Evolutionary conservation across 805 yeast genomes (phyloP), one percentile per base, ranked within the genome.

Genomic region (Yarrowia sp.): DNA sequence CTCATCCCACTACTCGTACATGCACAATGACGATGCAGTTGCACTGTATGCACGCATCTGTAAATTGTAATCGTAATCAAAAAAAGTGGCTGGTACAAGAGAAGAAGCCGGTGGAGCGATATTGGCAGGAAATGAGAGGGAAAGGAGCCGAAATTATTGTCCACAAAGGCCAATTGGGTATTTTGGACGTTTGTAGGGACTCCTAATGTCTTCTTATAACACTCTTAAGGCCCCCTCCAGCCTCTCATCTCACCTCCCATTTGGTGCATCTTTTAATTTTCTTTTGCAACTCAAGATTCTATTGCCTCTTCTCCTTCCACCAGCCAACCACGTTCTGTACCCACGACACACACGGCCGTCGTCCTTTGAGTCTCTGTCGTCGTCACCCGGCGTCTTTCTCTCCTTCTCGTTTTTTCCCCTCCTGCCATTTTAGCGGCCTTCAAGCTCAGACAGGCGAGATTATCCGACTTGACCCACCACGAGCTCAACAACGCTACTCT

Each of bases 401-500:
- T 26, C 32, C 32, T 26, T 26, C 32, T 26, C 7, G 32, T 26
- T 26, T 26, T 26, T 26, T 50, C 56, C 56, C 56, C 56, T 10
- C 56, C 5, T 35, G 19, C 41, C 14, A 11, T 15, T 32, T 32
- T 49, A 49, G 53, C 38, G 49, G 49, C 49, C 19, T 5, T 3
- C 32, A 26, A 26, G 32, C 32, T 9, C 26, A 19, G 19, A 19
- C 19, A 19, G 19, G 19, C 19, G 19, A 19, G 19, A 19, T 19
- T 19, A 19, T 19, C 19, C 19, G 19, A 19, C 48, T 45, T n/a
- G n/a, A 41, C 19, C 55, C 19, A 49, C 55, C 16, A 14, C 11
- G n/a, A 38, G 59, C 59, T 8, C 59, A 53, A 53, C 59, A 53
- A 38, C 45, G 59, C 45, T 53, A 53, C 42, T 7, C 38, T 38